Percentiles rank a stretch among this genome's conserved stretches.
These are phyloP conservation scores for Physcomitrium patens DNA, from an alignment of 225 moss, liverwort and hornwort genomes.

Conservation along the genomic window DNA sequence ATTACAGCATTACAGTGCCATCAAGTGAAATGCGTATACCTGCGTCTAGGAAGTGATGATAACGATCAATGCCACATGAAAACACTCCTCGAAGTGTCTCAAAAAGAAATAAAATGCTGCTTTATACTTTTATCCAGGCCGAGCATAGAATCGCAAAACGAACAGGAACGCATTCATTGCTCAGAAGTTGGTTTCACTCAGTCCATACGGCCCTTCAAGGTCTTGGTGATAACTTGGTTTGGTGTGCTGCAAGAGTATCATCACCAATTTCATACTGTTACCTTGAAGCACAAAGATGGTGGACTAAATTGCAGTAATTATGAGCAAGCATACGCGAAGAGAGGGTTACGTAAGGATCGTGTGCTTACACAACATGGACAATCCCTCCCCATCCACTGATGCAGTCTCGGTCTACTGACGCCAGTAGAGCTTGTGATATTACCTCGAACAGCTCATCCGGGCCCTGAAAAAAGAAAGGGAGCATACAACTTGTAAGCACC, in stretches of 20 bases:
- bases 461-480: constrained; percentile 40
- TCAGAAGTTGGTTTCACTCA: background rate
- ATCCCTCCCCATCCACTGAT: constrained; percentile 80
- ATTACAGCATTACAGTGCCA: background rate
- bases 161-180: background rate
- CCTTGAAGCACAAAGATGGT: background rate
- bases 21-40: background rate
- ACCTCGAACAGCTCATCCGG: constrained; percentile 74
- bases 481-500: background rate
- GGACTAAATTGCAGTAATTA: background rate
- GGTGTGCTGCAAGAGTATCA: constrained; percentile 23
- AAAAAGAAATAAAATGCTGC: too few relatives aligned
- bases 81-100: too few relatives aligned
- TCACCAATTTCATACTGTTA: background rate
- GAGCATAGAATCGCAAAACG: background rate
- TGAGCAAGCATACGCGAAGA: background rate
- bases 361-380: constrained; percentile 72
- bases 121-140: background rate
- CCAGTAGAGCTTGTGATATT: constrained; percentile 75
- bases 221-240: constrained; percentile 41
- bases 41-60: background rate
- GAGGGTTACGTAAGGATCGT: background rate
- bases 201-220: constrained; percentile 43
- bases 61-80: background rate
- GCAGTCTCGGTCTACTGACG: constrained; percentile 75